Conservation (phyloP, 257 asterid genomes). For the Salvia miltiorrhiza region DNA sequence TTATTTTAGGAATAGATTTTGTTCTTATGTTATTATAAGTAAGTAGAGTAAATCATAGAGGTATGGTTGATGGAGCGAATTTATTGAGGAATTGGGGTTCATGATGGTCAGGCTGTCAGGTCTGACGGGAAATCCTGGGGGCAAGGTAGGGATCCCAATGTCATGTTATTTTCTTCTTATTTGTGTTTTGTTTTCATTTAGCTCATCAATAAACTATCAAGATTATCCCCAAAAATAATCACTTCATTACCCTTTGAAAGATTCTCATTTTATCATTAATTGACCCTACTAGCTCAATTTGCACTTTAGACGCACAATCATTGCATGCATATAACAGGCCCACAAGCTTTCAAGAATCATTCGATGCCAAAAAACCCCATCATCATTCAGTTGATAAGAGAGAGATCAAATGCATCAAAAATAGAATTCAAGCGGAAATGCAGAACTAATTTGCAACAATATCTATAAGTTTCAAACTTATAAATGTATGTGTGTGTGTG, state of each 20-base stretch:
- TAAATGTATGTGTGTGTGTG: background rate
- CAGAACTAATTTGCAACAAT: constrained; percentile 7
- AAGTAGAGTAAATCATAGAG: background rate
- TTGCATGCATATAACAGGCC: background rate
- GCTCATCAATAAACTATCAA: background rate
- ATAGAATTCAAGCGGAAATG: background rate
- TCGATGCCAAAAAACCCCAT: background rate
- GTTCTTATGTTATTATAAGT: background rate
- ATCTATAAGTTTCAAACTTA: background rate
- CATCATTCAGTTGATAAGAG: constrained; percentile 4
- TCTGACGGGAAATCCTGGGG: background rate
- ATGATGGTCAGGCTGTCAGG: background rate
- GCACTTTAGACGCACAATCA: background rate
- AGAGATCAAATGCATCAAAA: background rate
- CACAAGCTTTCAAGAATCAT: constrained; percentile 1
- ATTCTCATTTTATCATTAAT: background rate
- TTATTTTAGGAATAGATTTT: background rate
- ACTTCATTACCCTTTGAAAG: background rate
- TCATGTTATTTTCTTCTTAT: background rate
- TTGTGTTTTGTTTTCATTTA: background rate
- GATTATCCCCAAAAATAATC: background rate
- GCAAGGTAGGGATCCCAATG: background rate
- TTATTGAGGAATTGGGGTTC: background rate
- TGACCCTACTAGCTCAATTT: background rate
- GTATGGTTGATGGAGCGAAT: background rate